Conservation (phyloP, 371 early-diverging fungal genomes). For the Paraphysoderma sedebokerense region DNA sequence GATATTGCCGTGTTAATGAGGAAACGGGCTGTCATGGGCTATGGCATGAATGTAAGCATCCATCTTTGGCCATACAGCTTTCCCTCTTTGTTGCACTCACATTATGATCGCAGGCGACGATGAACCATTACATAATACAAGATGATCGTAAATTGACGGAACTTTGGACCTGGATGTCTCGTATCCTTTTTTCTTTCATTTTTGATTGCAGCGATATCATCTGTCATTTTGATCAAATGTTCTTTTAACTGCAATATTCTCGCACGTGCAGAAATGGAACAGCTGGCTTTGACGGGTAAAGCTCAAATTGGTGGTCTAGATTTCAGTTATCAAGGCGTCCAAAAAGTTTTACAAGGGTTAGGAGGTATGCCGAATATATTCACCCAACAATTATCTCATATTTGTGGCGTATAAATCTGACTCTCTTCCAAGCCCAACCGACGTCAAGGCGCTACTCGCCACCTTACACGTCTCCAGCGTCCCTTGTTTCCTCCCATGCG, state of each 20-base stretch:
- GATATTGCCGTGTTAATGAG: constrained; percentile 69
- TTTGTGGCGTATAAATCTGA: constrained; percentile 7
- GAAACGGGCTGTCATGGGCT: constrained; percentile 44
- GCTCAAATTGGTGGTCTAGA: constrained; percentile 34
- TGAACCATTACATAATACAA: neutral
- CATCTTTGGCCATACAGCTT: no score
- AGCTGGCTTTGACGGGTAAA: constrained; percentile 25
- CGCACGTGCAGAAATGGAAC: constrained; percentile 19
- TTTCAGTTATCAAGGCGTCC: constrained; percentile 51
- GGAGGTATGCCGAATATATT: constrained; percentile 3
- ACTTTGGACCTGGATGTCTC: constrained; percentile 17
- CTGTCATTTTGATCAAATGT: neutral
- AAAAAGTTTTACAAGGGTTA: constrained; percentile 27
- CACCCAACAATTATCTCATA: neutral
- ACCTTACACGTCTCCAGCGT: no score
- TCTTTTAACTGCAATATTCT: neutral
- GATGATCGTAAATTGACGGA: constrained; percentile 1
- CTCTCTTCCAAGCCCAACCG: neutral
- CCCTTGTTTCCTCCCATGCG: no score
- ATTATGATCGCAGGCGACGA: neutral
- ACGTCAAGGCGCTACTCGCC: neutral
- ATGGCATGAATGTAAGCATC: constrained; percentile 46
- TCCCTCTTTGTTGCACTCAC: neutral
- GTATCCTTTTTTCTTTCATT: constrained; percentile 43
- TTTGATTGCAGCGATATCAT: constrained; percentile 42